Evolutionary conservation across 768 basidiomycete species (phyloP), one percentile per base, ranked within the genome.

Genomic region (Termitomyces sp.): DNA sequence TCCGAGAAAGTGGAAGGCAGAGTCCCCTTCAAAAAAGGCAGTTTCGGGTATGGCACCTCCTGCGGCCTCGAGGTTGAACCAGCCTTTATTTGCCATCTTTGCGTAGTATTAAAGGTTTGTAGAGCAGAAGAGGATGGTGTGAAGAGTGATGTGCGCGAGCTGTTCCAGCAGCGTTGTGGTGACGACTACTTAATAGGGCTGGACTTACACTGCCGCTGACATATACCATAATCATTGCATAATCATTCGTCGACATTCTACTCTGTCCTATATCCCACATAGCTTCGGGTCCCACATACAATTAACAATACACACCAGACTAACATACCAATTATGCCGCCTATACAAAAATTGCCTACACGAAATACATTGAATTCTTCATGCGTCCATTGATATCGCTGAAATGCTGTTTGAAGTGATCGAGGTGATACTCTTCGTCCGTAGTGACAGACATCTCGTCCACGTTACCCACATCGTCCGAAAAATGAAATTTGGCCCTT

Each of bases 21-120:
- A 88, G 64, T 93, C 90, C 26, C 91, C 88, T 71, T 95, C 90
- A 58, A 93, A 93, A 72, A 88, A 87, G 59, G 87, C 84, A 38
- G 81, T 85, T 64, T 93, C 90, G 6, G 90, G 86, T 37, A 90
- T 78, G 47, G 77, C 69, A 51, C 73, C 75, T 10, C 74, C 75
- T 15, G 80, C 87, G 4, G 85, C 64, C 62, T 92, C 90, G 64
- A 93, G 83, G 65, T 93, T 93, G 68, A 92, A 80, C 90, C 90
- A 93, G 62, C 90, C 90, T 74, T 85, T 88, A 62, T 75, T 77
- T 47, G 81, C 72, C 75, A 81, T 82, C 55, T 59, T 65, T 45
- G 3, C 32, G 53, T 21, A 35, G 22, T 34, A 28, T 45, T 17
- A 6, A 44, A 49, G 10, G 47, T 38, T 41, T 37, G 11, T 17